Evolutionary conservation across 176 grass and related monocot genomes (phyloP).

Genomic region (Oropetium thomaeum): DNA sequence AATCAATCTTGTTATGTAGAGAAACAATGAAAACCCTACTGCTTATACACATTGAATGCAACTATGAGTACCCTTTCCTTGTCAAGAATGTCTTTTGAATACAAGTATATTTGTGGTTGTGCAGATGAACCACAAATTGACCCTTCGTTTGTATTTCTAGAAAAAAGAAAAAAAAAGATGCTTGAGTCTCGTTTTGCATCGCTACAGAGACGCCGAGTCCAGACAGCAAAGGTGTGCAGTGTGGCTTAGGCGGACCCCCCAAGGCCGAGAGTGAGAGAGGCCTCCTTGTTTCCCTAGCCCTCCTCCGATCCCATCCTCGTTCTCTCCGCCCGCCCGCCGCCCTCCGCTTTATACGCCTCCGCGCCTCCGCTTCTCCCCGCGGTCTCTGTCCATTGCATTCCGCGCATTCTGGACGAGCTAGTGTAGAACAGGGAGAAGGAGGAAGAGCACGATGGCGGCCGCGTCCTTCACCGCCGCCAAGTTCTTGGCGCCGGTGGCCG

Average conservation of each 20-base stretch:
- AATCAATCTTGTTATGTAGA: not conserved
- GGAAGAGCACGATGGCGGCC: slow-evolving; percentile 28
- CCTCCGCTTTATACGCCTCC: slow-evolving; percentile 43
- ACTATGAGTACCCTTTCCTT: not conserved
- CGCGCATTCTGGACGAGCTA: not conserved
- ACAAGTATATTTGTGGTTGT: too few species aligned
- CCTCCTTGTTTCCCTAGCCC: slow-evolving; percentile 24
- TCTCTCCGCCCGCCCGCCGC: slow-evolving; percentile 40
- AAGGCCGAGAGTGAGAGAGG: not conserved
- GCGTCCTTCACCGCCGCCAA: slow-evolving; percentile 80
- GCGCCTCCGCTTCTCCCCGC: not conserved
- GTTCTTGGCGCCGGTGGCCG: slow-evolving; percentile 48
- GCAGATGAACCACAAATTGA: too few species aligned
- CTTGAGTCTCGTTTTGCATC: not conserved
- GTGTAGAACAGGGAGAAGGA: too few species aligned
- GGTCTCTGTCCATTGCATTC: slow-evolving; percentile 3
- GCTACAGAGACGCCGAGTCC: not conserved
- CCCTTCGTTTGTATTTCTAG: too few species aligned
- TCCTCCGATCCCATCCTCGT: slow-evolving; percentile 34
- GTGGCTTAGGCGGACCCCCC: slow-evolving; percentile 18
- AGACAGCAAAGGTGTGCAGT: not conserved
- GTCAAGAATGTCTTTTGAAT: not conserved
- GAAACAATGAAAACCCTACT: not conserved
- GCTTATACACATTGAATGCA: not conserved
- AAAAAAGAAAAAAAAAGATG: too few species aligned